Percentiles rank a stretch among this genome's conserved stretches.
Evolutionary conservation across 2,329 filamentous ascomycete genomes (phyloP).

Genomic region (Fusarium tjaetaba): DNA sequence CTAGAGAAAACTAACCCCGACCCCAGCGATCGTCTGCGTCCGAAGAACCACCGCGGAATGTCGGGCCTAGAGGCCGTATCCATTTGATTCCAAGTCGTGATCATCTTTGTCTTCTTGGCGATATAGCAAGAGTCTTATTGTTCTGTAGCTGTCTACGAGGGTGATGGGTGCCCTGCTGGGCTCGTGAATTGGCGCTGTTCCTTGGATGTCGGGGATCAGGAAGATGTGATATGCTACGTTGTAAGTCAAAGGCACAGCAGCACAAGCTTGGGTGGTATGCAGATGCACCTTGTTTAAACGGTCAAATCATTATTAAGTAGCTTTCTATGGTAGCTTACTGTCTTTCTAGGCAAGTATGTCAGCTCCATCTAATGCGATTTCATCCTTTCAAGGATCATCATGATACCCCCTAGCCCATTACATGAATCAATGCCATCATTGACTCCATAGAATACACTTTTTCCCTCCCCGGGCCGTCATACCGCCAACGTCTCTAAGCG

Average conservation of each 20-base stretch:
- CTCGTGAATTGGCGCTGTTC: neutral
- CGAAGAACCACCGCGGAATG: slow-evolving; percentile 33
- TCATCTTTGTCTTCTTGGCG: neutral
- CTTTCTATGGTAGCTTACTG: slow-evolving; percentile 14
- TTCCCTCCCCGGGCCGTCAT: neutral
- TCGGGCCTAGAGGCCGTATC: slow-evolving; percentile 36
- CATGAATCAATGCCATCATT: slow-evolving; percentile 3
- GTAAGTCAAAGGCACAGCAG: neutral
- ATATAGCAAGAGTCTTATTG: slow-evolving; percentile 17
- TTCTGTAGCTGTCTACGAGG: neutral
- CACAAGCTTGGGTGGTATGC: slow-evolving; percentile 17
- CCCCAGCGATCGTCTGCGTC: slow-evolving; percentile 29
- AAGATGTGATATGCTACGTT: neutral
- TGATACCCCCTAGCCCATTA: neutral
- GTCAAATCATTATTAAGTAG: slow-evolving; percentile 8
- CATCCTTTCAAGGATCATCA: neutral
- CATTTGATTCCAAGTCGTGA: neutral
- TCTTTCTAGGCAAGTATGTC: slow-evolving; percentile 26
- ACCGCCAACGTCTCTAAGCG: neutral
- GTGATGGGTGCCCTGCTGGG: neutral
- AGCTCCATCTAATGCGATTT: neutral
- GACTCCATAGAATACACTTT: slow-evolving; percentile 11
- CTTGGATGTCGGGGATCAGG: neutral
- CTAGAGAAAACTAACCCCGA: slow-evolving; percentile 1
- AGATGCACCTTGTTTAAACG: slow-evolving; percentile 15